Conservation (phyloP, 2,329 filamentous ascomycete genomes). For the Xylaria sp. region DNA sequence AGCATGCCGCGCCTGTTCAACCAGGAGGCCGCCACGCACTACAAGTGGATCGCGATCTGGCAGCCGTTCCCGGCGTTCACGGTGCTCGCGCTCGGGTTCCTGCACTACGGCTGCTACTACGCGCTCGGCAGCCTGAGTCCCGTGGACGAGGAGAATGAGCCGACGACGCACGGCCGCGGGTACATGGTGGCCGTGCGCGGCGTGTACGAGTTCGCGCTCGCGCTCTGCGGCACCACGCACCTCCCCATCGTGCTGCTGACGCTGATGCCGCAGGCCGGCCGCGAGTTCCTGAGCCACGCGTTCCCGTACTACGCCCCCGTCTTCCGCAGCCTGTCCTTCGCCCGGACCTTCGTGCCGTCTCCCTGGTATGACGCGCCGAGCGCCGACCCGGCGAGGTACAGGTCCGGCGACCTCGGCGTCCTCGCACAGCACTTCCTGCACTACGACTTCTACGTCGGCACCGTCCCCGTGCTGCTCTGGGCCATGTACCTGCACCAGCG, state of each 20-base stretch:
- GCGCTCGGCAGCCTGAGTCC: conserved; percentile 43
- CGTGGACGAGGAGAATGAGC: conserved; percentile 40
- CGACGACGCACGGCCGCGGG: conserved; percentile 43
- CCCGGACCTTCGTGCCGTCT: conserved; percentile 44
- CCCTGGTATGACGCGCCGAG: conserved; percentile 36
- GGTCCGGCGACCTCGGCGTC: conserved; percentile 43
- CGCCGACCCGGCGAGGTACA: conserved; percentile 37
- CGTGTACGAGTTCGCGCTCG: conserved; percentile 48
- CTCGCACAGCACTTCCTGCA: conserved; percentile 46
- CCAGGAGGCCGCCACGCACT: conserved; percentile 46
- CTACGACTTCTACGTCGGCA: conserved; percentile 48
- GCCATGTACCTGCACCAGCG: conserved; percentile 46
- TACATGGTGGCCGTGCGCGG: conserved; percentile 44
- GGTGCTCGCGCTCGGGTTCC: conserved; percentile 39
- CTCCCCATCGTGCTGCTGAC: conserved; percentile 44
- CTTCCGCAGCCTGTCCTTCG: conserved; percentile 44
- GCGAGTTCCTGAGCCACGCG: conserved; percentile 39
- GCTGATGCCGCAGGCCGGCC: conserved; percentile 39
- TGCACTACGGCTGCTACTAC: conserved; percentile 43
- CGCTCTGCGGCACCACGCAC: conserved; percentile 42
- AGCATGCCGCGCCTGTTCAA: conserved; percentile 42
- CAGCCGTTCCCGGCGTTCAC: conserved; percentile 45
- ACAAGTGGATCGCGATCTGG: conserved; percentile 48
- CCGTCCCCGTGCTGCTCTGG: conserved; percentile 46
- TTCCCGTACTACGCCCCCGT: conserved; percentile 40